Base-by-base conservation (phyloP, 192 early-diverging fungal genomes). In the Linnemannia hyalina region DNA sequence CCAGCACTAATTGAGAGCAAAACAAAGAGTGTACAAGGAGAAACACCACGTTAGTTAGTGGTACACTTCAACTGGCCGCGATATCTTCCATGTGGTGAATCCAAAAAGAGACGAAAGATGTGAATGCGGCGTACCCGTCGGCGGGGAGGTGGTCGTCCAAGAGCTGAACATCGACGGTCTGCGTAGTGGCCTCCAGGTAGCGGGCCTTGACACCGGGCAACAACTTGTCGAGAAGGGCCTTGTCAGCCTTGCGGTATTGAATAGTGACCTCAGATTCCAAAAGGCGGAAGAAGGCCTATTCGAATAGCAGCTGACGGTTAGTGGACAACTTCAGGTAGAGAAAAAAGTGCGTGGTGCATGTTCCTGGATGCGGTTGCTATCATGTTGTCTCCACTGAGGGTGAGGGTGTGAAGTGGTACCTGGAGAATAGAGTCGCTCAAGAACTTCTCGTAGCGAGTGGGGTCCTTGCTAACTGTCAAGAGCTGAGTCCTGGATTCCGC, bases 271-370 rank as follows among this genome's bases (percentile, higher is more conserved):
- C 88, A 35, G 89, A 74, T 78, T 99, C 98, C 93, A 97, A 95
- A n/a, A 99, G 90, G 77, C 95, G 92, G 88, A 93, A 95, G 68
- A 98, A 92, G 11, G 94, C 94, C 94, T 91, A 78, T n/a, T 38
- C 4, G 29, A 77, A 32, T 11, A 65, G 22, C 44, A 16, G 15
- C 9, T 38, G 42, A 49, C 15, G 10, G 35, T 35, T 41, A 79
- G 54, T 35, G 1, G 54, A 26, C 18, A 23, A 9, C 41, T 29
- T 1, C 16, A 46, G 41, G 76, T 36, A 35, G 40, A 3, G 26
- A 20, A 52, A 54, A 54, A 65, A 1, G n/a, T 22, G 49, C 49
- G 20, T 20, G 18, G 5, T 46, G 49, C 49, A 6, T 52, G 18
- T 18, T 52, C 18, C 49, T 52, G 18, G 46, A 35, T 26, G 26